Conservation (phyloP, 805 yeast genomes). For the Candida pseudoglaebosa region DNA sequence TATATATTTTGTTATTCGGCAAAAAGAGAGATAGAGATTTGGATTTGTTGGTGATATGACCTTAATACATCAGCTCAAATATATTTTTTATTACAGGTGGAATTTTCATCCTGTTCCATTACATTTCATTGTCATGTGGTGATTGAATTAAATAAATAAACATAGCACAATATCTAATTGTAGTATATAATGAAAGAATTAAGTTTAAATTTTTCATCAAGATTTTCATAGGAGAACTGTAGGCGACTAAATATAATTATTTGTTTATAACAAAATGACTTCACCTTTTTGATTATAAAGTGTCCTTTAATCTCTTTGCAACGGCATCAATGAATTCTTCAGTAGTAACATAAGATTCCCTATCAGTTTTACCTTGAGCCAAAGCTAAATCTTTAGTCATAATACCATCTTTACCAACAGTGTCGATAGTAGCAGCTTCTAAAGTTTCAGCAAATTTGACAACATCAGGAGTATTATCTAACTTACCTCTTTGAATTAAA, state of each 20-base stretch:
- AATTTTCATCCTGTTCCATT: too few relatives aligned
- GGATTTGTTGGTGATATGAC: too few relatives aligned
- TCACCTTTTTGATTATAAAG: slow-evolving; percentile 19
- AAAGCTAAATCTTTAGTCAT: slow-evolving; percentile 97
- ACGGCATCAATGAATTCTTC: slow-evolving; percentile 88
- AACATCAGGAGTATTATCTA: slow-evolving; percentile 85
- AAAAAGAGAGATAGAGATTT: too few relatives aligned
- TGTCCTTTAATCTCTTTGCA: slow-evolving; percentile 53
- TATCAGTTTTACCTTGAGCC: slow-evolving; percentile 80
- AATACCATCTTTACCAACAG: slow-evolving; percentile 76
- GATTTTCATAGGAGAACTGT: too few relatives aligned
- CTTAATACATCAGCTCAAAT: too few relatives aligned
- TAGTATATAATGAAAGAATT: background rate
- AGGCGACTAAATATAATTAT: too few relatives aligned
- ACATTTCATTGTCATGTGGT: too few relatives aligned
- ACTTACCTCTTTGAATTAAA: slow-evolving; percentile 83
- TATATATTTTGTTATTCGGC: too few relatives aligned
- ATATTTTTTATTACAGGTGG: too few relatives aligned
- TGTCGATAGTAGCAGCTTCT: slow-evolving; percentile 81
- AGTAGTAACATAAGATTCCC: slow-evolving; percentile 81
- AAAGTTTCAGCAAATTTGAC: slow-evolving; percentile 70
- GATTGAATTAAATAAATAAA: too few relatives aligned
- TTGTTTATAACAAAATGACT: too few relatives aligned
- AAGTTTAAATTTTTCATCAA: too few relatives aligned
- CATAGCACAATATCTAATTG: slow-evolving; percentile 1